Percentiles rank a stretch among this genome's conserved stretches.
Evolutionary conservation across 2,329 filamentous ascomycete species (phyloP).

Genomic region (Botryotinia globosa): DNA sequence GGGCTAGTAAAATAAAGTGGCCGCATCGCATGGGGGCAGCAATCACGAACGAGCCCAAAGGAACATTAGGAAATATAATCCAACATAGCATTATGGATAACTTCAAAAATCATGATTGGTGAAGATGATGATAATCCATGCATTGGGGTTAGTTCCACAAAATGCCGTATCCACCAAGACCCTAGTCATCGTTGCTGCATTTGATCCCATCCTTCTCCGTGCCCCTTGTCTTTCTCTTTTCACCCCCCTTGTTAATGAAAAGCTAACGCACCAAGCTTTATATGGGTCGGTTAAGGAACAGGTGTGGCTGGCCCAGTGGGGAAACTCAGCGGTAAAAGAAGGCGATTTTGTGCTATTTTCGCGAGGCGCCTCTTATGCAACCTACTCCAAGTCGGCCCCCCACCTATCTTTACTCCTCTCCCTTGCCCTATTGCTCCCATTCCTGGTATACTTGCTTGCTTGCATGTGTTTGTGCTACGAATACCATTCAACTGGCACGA

Average conservation of each 20-base stretch:
- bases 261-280: neutral
- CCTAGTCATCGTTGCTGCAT: neutral
- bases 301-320: constrained; percentile 30
- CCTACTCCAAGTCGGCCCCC: constrained; percentile 33
- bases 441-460: constrained; percentile 21
- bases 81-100: constrained; percentile 3
- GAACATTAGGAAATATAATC: constrained; percentile 5
- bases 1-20: constrained; percentile 5
- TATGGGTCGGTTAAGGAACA: constrained; percentile 24
- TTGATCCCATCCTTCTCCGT: constrained; percentile 15
- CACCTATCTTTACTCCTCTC: constrained; percentile 22
- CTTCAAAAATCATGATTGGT: neutral
- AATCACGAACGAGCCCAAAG: constrained; percentile 13
- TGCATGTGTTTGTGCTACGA: neutral
- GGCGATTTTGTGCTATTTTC: constrained; percentile 35
- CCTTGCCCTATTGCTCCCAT: constrained; percentile 13
- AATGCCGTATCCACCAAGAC: neutral
- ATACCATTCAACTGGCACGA: constrained; percentile 15
- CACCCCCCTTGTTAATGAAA: constrained; percentile 10
- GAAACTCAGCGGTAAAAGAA: constrained; percentile 17
- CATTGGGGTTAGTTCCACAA: constrained; percentile 1
- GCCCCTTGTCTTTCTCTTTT: constrained; percentile 2
- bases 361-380: constrained; percentile 38
- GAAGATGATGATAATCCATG: neutral
- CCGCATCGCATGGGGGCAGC: constrained; percentile 5